Base-by-base conservation (phyloP, 768 basidiomycete genomes). In the Boletales sp. region DNA sequence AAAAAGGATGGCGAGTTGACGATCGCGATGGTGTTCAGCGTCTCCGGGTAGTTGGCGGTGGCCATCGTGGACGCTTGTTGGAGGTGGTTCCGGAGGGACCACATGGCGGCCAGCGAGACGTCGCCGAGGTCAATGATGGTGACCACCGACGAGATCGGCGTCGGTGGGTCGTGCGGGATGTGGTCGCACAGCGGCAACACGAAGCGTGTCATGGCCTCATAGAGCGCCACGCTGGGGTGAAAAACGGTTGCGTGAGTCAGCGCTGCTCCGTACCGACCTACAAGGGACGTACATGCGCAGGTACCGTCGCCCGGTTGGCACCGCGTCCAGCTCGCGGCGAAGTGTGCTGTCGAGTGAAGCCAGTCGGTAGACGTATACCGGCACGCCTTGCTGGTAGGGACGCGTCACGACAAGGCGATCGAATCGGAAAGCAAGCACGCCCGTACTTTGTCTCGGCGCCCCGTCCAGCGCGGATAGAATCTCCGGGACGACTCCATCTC, bases 1-100 rank as follows among this genome's bases (percentile, higher is more conserved):
- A 93, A 93, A 73, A 90, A 93, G 0, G 81, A 72, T 0, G 91
- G 90, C 0, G 88, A 83, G 56, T 92, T 91, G 47, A 93, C 82
- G 48, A 93, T 68, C 11, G 75, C 83, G 57, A 85, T 79, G 34
- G 77, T 75, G 57, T 77, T 71, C 37, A 90, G 71, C 0, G 87
- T 89, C 66, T 92, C 90, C 2, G 90, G 88, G 62, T 91, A 91
- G 58, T 90, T 84, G 8, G 86, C 86, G 0, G 86, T 87, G n/a
- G n/a, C n/a, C n/a, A n/a, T n/a, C n/a, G n/a, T n/a, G n/a, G n/a
- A n/a, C n/a, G n/a, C n/a, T n/a, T n/a, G n/a, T n/a, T n/a, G n/a
- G n/a, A n/a, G n/a, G n/a, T n/a, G 88, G 40, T 62, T 68, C 19
- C 87, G 80, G 19, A 90, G 75, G 35, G 73, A 68, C 86, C 88